Conservation (phyloP, 2,329 filamentous ascomycete genomes). For the Exophiala phaeomuriformis region DNA sequence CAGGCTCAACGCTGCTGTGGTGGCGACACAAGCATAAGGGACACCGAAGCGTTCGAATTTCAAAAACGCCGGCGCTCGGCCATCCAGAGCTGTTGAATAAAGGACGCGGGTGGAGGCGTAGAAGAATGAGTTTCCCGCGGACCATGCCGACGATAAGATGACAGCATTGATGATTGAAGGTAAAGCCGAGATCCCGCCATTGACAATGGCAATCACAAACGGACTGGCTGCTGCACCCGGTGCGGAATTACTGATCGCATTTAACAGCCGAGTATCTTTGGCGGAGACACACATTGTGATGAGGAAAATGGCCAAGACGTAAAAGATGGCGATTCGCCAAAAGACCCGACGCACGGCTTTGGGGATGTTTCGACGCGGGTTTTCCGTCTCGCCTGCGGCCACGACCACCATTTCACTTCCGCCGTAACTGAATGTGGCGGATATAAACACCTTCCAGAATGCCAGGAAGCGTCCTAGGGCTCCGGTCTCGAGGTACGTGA, state of each 20-base stretch:
- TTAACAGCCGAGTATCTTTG: constrained; percentile 47
- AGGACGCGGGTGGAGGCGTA: constrained; percentile 48
- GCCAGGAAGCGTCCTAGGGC: constrained; percentile 47
- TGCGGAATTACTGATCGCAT: constrained; percentile 61
- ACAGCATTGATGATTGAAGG: constrained; percentile 48
- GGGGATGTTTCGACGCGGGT: constrained; percentile 48
- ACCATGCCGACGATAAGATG: constrained; percentile 65
- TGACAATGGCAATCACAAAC: constrained; percentile 44
- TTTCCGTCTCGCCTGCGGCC: constrained; percentile 50
- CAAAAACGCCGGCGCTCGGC: constrained; percentile 48
- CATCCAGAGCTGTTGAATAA: constrained; percentile 42
- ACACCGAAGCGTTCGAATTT: constrained; percentile 37
- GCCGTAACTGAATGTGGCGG: constrained; percentile 34
- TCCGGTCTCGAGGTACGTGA: constrained; percentile 24
- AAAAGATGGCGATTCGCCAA: constrained; percentile 51
- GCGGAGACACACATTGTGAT: constrained; percentile 51
- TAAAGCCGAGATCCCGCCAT: constrained; percentile 32
- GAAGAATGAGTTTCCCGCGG: constrained; percentile 61
- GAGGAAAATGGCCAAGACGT: constrained; percentile 34
- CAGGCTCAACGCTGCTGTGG: constrained; percentile 59
- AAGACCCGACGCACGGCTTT: constrained; percentile 50
- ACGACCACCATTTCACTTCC: constrained; percentile 47
- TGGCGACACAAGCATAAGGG: constrained; percentile 51
- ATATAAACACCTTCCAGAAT: constrained; percentile 43
- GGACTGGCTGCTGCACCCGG: constrained; percentile 49